Base-by-base conservation (phyloP, 495 filamentous ascomycete species). In the Penicillium canariense region DNA sequence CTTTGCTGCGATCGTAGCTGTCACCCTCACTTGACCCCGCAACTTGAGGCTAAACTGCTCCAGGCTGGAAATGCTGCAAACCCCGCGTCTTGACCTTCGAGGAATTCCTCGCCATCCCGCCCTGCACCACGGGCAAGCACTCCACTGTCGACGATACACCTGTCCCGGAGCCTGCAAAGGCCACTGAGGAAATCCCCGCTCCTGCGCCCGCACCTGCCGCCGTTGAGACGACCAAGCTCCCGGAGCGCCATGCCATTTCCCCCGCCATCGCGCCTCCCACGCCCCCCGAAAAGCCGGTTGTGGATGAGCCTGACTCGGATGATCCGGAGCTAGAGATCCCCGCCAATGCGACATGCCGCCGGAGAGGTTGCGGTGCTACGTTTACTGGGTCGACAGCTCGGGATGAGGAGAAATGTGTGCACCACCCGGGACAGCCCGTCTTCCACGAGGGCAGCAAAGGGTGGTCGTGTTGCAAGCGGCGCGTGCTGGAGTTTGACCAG, bases 51-150 rank as follows among this genome's bases (percentile, higher is more conserved):
- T 55, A 58, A 32, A 61, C 43, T 34, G 10, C 17, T 12, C 14
- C 68, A 97, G 94, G 94, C 62, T 99, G 94, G 94, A 96, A 96
- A 78, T 99, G 94, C 77, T 99, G 94, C 81, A 99, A 97, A 77
- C 88, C 92, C 52, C 88, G 95, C 71, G 91, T 97, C 59, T 81
- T 99, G 59, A 97, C 93, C 46, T 99, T 99, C 65, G 95, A 99
- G 73, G 94, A 99, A 75, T 99, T 99, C 78, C 89, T 97, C 63
- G 70, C 80, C 44, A 97, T 99, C 59, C 82, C 90, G 26, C 92
- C 95, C 20, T 99, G 94, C 79, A 96, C 95, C 18, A 89, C 86
- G 15, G 94, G 94, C 62, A 94, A 87, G 59, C 94, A 99, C 76
- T 93, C 89, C 49, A 90, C 87, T 4, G 85, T 93, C 53, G 91